Base-by-base conservation (phyloP, 371 early-diverging fungal species). In the Gilbertella persicaria region DNA sequence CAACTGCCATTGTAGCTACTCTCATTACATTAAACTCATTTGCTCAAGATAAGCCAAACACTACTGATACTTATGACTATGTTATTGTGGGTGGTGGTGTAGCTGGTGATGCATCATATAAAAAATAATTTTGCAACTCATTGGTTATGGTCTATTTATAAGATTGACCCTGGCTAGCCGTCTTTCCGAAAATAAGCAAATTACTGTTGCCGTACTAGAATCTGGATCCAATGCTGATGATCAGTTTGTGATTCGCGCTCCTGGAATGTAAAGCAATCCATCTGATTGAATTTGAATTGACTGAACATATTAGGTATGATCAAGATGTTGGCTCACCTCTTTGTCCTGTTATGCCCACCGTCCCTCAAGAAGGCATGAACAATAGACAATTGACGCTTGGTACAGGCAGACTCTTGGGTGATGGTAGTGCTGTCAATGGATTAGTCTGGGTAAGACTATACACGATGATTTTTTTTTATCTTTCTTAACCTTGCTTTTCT, bases 391-490 rank as follows among this genome's bases (percentile, higher is more conserved):
- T 58, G 9, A 23, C 51, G 5, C 45, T 58, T 30, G 52, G 52
- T 14, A 51, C 58, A 17, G 58, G 52, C 33, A 50, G 24, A 51
- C 39, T 58, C 19, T 23, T 58, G 10, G 52, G 58, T 45, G 58
- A 52, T 26, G 52, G 52, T 10, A 58, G 58, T 51, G 51, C 58
- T 20, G 20, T 58, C 20, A 58, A 58, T 24, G 52, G 52, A 26
- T 38, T 58, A 4, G 58, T 58, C 14, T 58, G 58, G 52, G 55
- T 54, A 54, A 38, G 39, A n/a, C n/a, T n/a, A n/a, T n/a, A n/a
- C n/a, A n/a, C n/a, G n/a, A n/a, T n/a, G n/a, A n/a, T n/a, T n/a
- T n/a, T n/a, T n/a, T n/a, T n/a, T n/a, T n/a, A n/a, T n/a, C n/a
- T n/a, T n/a, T n/a, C n/a, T n/a, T n/a, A n/a, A n/a, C n/a, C n/a